Percentiles rank a stretch among this genome's conserved stretches.
Conservation (phyloP, 78 protist species). For the Capsaspora owczarzaki region DNA sequence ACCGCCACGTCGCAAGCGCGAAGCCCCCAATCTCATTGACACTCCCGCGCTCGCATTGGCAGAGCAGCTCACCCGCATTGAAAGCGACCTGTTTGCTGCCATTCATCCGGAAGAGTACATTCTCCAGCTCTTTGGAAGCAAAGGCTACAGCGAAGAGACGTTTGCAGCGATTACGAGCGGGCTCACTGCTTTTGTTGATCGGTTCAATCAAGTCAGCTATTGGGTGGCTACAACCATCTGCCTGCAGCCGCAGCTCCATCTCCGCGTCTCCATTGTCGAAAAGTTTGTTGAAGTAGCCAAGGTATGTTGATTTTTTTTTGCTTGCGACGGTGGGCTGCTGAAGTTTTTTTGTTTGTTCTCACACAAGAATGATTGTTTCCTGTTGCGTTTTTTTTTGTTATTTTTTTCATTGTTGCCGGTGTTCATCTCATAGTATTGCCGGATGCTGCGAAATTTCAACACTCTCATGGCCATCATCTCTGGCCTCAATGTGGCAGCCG, state of each 20-base stretch:
- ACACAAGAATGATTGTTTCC: too few relatives aligned
- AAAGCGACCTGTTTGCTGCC: not conserved
- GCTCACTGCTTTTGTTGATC: too few relatives aligned
- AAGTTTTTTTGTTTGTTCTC: too few relatives aligned
- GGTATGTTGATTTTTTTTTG: not conserved
- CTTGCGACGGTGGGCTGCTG: not conserved
- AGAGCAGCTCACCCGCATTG: slow-evolving; percentile 17
- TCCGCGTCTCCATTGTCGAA: not conserved
- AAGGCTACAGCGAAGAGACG: not conserved
- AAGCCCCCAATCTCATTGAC: too few relatives aligned
- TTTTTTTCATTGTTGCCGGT: too few relatives aligned
- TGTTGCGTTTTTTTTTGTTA: too few relatives aligned
- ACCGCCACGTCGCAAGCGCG: too few relatives aligned
- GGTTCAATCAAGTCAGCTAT: too few relatives aligned
- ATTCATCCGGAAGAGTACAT: not conserved
- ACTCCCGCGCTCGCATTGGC: not conserved
- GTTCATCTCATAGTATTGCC: slow-evolving; percentile 36
- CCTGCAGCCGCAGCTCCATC: not conserved
- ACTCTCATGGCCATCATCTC: slow-evolving; percentile 42
- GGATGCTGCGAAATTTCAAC: slow-evolving; percentile 50
- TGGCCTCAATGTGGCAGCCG: slow-evolving; percentile 40
- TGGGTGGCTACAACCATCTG: not conserved
- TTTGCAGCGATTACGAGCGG: too few relatives aligned
- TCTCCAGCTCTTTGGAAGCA: not conserved
- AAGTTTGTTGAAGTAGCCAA: not conserved